Conservation (phyloP, 78 protist species). For the Dictyostelium purpureum region DNA sequence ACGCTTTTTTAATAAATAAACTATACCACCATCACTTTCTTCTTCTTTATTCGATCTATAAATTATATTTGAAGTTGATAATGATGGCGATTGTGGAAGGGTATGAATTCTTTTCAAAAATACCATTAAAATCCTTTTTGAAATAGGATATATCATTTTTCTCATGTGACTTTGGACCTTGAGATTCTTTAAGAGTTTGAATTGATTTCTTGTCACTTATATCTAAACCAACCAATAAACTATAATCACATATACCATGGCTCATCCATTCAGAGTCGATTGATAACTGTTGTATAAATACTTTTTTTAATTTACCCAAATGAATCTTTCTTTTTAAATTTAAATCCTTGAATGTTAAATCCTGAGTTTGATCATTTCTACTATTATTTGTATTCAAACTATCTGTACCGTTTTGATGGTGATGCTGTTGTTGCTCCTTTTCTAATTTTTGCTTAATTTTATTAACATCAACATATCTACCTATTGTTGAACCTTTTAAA, state of each 20-base stretch:
- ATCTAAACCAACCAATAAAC: constrained; percentile 70
- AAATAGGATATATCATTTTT: constrained; percentile 56
- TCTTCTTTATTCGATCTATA: neutral
- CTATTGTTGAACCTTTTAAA: constrained; percentile 74
- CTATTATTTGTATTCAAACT: too few relatives aligned
- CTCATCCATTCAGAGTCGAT: constrained; percentile 69
- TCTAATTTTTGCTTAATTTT: neutral
- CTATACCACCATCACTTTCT: constrained; percentile 29
- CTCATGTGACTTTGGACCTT: neutral
- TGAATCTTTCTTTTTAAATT: constrained; percentile 62
- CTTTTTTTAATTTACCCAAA: constrained; percentile 33
- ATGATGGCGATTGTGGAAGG: neutral
- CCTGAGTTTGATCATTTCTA: too few relatives aligned
- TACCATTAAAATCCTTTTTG: constrained; percentile 50
- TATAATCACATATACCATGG: constrained; percentile 74
- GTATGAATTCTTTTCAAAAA: too few relatives aligned
- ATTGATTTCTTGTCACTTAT: constrained; percentile 17
- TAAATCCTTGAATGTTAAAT: constrained; percentile 68
- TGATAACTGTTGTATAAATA: constrained; percentile 33
- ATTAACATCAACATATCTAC: constrained; percentile 58
- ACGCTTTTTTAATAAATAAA: constrained; percentile 70
- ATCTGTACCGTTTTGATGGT: neutral
- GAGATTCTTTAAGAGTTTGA: neutral
- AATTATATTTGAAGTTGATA: neutral
- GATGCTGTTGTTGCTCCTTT: neutral